These are phyloP conservation scores for Rossbeevera mucosa DNA, from an alignment of 768 basidiomycete species.

Conservation along the genomic window DNA sequence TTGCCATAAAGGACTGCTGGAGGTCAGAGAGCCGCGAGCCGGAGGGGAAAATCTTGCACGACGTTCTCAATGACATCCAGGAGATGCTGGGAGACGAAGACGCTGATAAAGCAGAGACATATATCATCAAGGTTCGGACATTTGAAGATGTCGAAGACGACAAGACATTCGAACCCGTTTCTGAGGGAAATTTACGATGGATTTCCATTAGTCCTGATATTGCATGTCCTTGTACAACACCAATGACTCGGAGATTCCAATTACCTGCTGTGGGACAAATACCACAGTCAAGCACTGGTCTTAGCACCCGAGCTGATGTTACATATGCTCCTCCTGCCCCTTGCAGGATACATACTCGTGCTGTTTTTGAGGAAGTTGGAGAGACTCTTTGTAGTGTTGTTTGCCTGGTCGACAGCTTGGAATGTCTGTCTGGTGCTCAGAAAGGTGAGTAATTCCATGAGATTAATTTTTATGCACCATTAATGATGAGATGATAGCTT, in stretches of 20 bases:
- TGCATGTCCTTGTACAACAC: no score
- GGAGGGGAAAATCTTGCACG: not conserved
- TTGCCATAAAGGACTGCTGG: slow-evolving; percentile 11
- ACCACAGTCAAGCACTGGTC: no score
- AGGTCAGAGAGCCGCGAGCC: not conserved
- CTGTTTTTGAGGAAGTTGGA: not conserved
- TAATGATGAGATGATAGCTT: not conserved
- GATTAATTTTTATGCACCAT: not conserved
- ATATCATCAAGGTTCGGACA: not conserved
- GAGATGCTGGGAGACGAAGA: not conserved
- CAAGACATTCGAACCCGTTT: no score
- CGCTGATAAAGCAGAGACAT: not conserved
- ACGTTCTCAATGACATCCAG: not conserved
- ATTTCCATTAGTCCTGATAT: no score
- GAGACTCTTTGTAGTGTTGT: not conserved
- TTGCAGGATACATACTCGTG: not conserved
- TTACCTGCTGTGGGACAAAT: no score
- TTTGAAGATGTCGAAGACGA: not conserved
- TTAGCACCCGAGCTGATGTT: no score
- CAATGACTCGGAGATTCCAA: no score
- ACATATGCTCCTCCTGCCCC: no score
- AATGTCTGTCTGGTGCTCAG: not conserved
- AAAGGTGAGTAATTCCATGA: not conserved
- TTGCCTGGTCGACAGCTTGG: not conserved
- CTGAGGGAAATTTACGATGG: no score